Conservation (phyloP, 192 early-diverging fungal genomes). For the Tieghemiomyces parasiticus region DNA sequence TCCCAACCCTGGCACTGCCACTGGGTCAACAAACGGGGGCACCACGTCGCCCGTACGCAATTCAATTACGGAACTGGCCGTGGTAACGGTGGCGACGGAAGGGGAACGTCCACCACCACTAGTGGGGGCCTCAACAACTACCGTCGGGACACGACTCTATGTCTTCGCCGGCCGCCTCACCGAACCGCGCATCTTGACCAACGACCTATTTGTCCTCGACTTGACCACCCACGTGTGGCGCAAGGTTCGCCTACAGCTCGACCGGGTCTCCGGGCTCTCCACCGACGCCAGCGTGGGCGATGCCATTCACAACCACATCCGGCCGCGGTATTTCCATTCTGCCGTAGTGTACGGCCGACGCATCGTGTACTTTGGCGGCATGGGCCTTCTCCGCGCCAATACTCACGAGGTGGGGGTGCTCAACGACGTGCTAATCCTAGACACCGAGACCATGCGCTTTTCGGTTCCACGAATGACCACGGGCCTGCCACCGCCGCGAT, state of each 20-base stretch:
- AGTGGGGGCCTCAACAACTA: slow-evolving; percentile 47
- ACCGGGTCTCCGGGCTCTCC: background rate
- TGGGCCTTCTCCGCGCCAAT: slow-evolving; percentile 44
- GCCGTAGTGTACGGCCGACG: slow-evolving; percentile 47
- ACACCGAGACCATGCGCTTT: slow-evolving; percentile 39
- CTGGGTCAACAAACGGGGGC: no score
- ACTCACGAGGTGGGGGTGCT: slow-evolving; percentile 44
- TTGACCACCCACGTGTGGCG: slow-evolving; percentile 46
- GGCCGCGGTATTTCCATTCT: slow-evolving; percentile 58
- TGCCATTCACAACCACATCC: slow-evolving; percentile 18
- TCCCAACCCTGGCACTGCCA: no score
- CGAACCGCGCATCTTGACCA: slow-evolving; percentile 50
- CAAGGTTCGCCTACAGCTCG: slow-evolving; percentile 21
- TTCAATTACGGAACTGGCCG: slow-evolving; percentile 8
- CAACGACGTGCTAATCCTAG: slow-evolving; percentile 51
- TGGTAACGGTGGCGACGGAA: slow-evolving; percentile 13
- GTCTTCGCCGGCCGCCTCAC: slow-evolving; percentile 58
- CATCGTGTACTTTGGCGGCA: slow-evolving; percentile 63
- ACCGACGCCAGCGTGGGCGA: background rate
- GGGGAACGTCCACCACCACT: slow-evolving; percentile 59
- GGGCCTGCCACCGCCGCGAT: slow-evolving; percentile 47
- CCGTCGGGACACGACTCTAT: slow-evolving; percentile 39
- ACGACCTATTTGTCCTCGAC: slow-evolving; percentile 50
- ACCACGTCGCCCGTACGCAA: no score
- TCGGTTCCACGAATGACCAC: slow-evolving; percentile 25